A percentile compares a stretch with the other conserved stretches of the same genome.
Conservation (phyloP, 495 filamentous ascomycete genomes). For the Letharia lupina region DNA sequence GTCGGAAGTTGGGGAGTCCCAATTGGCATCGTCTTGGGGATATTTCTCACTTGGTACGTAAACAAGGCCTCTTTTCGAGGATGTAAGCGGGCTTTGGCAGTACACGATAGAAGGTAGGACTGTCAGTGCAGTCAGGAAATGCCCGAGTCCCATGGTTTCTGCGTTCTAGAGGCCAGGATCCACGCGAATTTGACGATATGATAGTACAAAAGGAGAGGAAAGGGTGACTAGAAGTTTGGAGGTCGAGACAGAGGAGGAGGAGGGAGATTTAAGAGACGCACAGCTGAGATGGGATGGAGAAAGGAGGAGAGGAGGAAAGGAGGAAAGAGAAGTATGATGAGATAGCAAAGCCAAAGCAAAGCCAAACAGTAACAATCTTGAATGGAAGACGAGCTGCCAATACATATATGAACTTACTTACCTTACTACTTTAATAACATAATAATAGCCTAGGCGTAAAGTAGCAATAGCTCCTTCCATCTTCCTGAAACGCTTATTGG, state of each 20-base stretch:
- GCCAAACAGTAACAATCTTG: neutral
- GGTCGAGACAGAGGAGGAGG: neutral
- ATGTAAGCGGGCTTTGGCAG: conserved; percentile 25
- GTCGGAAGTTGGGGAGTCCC: conserved; percentile 43
- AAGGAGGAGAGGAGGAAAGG: neutral
- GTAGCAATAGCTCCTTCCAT: too few relatives aligned
- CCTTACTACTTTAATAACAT: too few relatives aligned
- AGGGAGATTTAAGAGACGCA: too few relatives aligned
- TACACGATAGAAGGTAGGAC: conserved; percentile 3
- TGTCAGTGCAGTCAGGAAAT: neutral
- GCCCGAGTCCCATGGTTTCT: neutral
- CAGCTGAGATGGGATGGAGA: too few relatives aligned
- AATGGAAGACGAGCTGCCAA: neutral
- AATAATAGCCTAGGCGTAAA: too few relatives aligned
- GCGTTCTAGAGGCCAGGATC: neutral
- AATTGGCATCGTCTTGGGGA: conserved; percentile 51
- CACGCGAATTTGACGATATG: neutral
- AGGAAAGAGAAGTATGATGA: neutral
- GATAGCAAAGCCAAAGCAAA: neutral
- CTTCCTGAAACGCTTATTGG: too few relatives aligned
- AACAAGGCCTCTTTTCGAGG: conserved; percentile 40
- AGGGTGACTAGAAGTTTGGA: neutral
- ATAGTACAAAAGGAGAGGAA: neutral
- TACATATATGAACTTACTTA: neutral
- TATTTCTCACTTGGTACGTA: conserved; percentile 13